These are phyloP conservation scores for Cladosporium sp. DNA, from an alignment of 2,329 filamentous ascomycete species.

Conservation along the genomic window DNA sequence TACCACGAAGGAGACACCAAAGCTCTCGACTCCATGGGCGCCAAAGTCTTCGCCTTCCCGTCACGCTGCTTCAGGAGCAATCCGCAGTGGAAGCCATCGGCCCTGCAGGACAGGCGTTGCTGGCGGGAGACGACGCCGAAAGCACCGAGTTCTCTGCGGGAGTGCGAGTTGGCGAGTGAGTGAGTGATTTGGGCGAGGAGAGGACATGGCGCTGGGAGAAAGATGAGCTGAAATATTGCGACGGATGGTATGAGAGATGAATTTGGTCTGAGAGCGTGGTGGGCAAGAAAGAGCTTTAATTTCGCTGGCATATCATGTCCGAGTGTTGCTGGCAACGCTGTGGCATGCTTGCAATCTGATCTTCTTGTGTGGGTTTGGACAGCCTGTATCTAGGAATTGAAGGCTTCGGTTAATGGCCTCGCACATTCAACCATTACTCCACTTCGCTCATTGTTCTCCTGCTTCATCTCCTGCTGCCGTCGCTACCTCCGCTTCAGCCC, in stretches of 20 bases:
- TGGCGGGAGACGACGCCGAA: constrained; percentile 3
- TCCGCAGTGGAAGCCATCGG: not conserved
- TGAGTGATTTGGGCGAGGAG: not conserved
- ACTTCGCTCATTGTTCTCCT: not conserved
- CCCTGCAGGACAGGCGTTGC: not conserved
- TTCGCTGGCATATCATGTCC: not conserved
- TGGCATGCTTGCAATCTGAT: not conserved
- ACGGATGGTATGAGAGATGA: not conserved
- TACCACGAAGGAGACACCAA: not conserved
- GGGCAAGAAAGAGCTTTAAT: not conserved
- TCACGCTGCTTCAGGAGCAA: not conserved
- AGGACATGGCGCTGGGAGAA: not conserved
- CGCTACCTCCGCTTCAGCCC: not conserved
- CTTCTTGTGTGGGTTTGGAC: not conserved
- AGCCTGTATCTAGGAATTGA: not conserved
- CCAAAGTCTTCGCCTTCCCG: not conserved
- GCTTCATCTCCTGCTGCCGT: not conserved
- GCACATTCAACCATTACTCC: not conserved
- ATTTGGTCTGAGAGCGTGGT: not conserved
- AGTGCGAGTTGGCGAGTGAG: not conserved
- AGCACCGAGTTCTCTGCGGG: not conserved
- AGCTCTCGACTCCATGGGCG: not conserved
- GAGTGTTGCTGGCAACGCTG: not conserved
- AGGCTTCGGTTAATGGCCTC: not conserved
- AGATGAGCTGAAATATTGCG: not conserved